Evolutionary conservation across 2,329 filamentous ascomycete species (phyloP).

Genomic region (Calonectria pseudoreteaudii): DNA sequence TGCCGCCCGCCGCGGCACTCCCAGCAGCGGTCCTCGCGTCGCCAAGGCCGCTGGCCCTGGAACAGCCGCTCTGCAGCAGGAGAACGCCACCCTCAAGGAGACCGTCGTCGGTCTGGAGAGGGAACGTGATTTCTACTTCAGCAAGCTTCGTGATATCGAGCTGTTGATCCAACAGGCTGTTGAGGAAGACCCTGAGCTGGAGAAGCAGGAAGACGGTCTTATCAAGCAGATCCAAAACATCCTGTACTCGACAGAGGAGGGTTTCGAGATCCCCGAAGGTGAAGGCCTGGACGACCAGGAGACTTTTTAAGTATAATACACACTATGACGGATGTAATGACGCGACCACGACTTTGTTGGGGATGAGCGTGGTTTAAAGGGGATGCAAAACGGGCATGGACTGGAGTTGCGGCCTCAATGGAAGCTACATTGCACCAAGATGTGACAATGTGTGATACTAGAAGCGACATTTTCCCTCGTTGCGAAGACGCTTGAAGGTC

Average conservation of each 20-base stretch:
- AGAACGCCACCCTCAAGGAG: conserved; percentile 92
- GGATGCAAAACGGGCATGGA: conserved; percentile 38
- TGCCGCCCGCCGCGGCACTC: conserved; percentile 68
- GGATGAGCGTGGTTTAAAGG: conserved; percentile 29
- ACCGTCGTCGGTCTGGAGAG: conserved; percentile 94
- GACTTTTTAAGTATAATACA: conserved; percentile 69
- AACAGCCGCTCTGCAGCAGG: conserved; percentile 80
- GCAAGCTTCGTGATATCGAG: conserved; percentile 97
- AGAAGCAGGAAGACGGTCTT: conserved; percentile 92
- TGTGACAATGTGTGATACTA: conserved; percentile 35
- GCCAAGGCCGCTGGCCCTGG: conserved; percentile 66
- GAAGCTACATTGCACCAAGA: conserved; percentile 32
- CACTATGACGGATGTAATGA: conserved; percentile 36
- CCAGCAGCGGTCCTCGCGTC: conserved; percentile 65
- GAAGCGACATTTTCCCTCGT: conserved; percentile 38
- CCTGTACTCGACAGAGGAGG: conserved; percentile 94
- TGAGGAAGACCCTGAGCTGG: conserved; percentile 91
- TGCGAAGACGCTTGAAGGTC: conserved; percentile 16
- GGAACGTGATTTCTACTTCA: conserved; percentile 99
- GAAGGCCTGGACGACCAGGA: conserved; percentile 82
- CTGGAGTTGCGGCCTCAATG: conserved; percentile 43
- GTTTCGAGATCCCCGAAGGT: conserved; percentile 89
- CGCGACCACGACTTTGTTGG: conserved; percentile 42
- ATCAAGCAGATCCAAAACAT: conserved; percentile 97
- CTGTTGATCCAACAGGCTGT: conserved; percentile 92